A percentile compares a stretch with the other conserved stretches of the same genome.
Conservation (phyloP, 1,139 yeast genomes). For the Citeromyces siamensis region DNA sequence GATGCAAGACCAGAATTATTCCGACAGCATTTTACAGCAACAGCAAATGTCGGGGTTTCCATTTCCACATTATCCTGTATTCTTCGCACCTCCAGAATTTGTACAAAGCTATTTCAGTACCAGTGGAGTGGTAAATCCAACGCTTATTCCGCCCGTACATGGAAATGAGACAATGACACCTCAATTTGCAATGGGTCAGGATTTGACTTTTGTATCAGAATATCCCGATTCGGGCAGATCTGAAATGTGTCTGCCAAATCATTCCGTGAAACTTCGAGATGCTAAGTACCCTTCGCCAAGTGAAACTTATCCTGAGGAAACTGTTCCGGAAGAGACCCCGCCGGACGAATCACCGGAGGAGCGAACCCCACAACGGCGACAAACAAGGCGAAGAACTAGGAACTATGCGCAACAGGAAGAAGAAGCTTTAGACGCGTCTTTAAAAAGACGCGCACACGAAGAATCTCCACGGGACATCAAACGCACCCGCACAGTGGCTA, state of each 20-base stretch:
- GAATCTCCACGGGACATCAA: neutral
- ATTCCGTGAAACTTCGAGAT: neutral
- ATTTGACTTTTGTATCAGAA: neutral
- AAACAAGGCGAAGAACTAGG: neutral
- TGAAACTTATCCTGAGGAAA: no score
- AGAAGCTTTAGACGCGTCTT: neutral
- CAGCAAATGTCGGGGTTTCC: neutral
- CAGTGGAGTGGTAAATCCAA: no score
- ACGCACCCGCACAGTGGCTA: neutral
- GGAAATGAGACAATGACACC: no score
- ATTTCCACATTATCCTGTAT: neutral
- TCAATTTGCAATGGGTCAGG: constrained; percentile 2
- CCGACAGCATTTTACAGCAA: no score
- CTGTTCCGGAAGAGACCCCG: neutral
- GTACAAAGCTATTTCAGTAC: neutral
- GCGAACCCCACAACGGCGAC: no score
- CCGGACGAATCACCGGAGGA: neutral
- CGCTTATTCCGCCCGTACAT: neutral
- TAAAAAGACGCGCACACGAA: neutral
- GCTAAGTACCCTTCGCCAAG: no score
- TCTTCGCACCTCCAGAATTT: neutral
- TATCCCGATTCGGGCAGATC: neutral
- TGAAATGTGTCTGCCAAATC: no score
- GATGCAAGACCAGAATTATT: neutral
- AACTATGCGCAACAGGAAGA: neutral